phyloP scores from a whole-genome alignment of 352 stramenopile species.

The Globisporangium acanthophoron region DNA sequence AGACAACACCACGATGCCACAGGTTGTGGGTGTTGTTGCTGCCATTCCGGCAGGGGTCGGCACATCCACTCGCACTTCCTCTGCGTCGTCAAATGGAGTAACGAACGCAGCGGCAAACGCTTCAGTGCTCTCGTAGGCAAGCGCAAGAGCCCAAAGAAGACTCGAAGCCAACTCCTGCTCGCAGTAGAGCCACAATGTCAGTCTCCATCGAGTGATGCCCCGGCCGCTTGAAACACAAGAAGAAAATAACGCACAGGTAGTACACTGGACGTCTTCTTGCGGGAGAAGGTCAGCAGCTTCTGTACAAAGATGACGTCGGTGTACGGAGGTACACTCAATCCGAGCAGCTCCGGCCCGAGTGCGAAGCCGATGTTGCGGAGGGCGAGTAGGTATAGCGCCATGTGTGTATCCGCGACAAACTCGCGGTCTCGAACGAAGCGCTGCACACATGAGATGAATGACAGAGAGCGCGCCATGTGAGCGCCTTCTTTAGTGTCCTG shows the following conservation, averaged over 20 bases:
- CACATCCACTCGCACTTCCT: not conserved
- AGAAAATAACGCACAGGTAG: not conserved
- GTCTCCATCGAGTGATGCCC: not conserved
- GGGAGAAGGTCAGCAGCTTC: slow-evolving; percentile 9
- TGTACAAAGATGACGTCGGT: slow-evolving; percentile 12
- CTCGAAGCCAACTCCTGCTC: slow-evolving; percentile 13
- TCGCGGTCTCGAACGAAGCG: slow-evolving; percentile 16
- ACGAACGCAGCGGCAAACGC: slow-evolving; percentile 1
- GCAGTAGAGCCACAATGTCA: not conserved
- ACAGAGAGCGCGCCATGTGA: not conserved
- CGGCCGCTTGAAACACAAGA: not conserved
- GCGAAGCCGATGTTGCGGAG: slow-evolving; percentile 14
- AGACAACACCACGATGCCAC: slow-evolving; percentile 3
- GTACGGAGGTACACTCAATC: slow-evolving; percentile 4
- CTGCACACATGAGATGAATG: not conserved
- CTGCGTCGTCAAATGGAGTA: slow-evolving; percentile 6
- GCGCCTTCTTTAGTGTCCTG: not conserved
- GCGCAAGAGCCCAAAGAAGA: slow-evolving; percentile 14
- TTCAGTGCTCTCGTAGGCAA: slow-evolving; percentile 7
- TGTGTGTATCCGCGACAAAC: slow-evolving; percentile 11
- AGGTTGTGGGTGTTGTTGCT: slow-evolving; percentile 1
- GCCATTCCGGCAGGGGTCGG: not conserved
- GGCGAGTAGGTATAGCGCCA: slow-evolving; percentile 12
- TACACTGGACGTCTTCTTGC: slow-evolving; percentile 8
- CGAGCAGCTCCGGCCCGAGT: slow-evolving; percentile 1